phyloP scores from a whole-genome alignment of 2,329 filamentous ascomycete species.

The Diplodia mutila region DNA sequence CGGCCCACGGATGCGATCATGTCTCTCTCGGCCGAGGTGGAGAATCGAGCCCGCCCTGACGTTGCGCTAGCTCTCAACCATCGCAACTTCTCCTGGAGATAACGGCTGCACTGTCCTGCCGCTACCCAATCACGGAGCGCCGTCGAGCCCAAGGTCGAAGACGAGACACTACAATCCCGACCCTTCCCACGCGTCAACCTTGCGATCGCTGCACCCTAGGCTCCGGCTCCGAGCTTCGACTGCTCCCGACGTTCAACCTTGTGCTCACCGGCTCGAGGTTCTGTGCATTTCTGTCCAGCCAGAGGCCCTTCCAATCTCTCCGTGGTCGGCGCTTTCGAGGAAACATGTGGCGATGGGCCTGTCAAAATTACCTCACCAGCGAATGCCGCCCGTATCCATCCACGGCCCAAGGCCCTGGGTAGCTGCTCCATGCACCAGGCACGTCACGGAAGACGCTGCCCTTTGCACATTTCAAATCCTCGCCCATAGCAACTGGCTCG shows the following conservation, averaged over 20 bases:
- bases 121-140: not conserved
- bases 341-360: conserved; percentile 1
- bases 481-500: not conserved
- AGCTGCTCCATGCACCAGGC: conserved; percentile 7
- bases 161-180: not conserved
- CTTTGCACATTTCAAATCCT: not conserved
- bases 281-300: not conserved
- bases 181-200: not conserved
- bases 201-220: not conserved
- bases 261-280: not conserved
- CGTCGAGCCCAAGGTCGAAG: not conserved
- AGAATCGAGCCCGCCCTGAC: conserved; percentile 3
- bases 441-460: conserved; percentile 5
- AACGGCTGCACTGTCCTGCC: not conserved
- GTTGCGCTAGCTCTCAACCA: not conserved
- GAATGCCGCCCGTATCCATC: not conserved
- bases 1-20: not conserved
- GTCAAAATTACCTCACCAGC: conserved; percentile 8
- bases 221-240: not conserved
- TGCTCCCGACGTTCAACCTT: not conserved
- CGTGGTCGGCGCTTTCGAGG: not conserved
- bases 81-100: conserved; percentile 11
- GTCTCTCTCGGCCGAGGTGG: conserved; percentile 12
- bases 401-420: not conserved
- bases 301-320: not conserved